Conservation (phyloP, 2,329 filamentous ascomycete species). For the Aureobasidium uvarum region DNA sequence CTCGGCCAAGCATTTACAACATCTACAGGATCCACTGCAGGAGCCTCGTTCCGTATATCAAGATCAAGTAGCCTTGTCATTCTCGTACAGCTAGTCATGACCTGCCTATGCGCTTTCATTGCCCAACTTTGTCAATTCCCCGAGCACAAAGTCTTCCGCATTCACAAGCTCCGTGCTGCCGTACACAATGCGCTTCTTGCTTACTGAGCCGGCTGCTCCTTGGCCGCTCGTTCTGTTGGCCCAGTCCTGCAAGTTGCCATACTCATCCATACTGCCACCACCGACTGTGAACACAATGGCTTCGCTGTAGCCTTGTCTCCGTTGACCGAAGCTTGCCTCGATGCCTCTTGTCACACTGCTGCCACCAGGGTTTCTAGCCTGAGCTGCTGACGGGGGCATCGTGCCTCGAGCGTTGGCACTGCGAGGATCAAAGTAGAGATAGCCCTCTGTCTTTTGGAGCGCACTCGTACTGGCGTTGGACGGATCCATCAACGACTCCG, state of each 20-base stretch:
- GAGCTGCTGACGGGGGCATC: conserved; percentile 72
- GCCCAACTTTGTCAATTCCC: conserved; percentile 58
- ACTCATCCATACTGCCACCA: conserved; percentile 98
- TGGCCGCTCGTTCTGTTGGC: conserved; percentile 68
- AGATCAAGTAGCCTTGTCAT: not conserved
- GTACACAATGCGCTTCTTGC: conserved; percentile 82
- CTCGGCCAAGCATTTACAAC: conserved; percentile 15
- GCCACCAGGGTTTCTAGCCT: conserved; percentile 44
- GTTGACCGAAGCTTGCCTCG: conserved; percentile 82
- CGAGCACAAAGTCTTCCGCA: conserved; percentile 59
- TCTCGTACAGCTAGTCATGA: not conserved
- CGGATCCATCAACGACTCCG: conserved; percentile 97
- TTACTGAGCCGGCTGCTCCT: conserved; percentile 52
- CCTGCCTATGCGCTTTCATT: conserved; percentile 49
- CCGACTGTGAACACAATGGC: conserved; percentile 54
- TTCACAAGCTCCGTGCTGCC: conserved; percentile 78
- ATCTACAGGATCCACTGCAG: not conserved
- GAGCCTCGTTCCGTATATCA: not conserved
- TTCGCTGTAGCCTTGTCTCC: conserved; percentile 54
- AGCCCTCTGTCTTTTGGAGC: conserved; percentile 93
- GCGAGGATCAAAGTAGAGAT: conserved; percentile 94
- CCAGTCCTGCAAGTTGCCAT: conserved; percentile 97
- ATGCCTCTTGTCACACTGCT: conserved; percentile 55
- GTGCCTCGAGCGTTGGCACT: conserved; percentile 90
- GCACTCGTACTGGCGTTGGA: conserved; percentile 83